Evolutionary conservation across 495 filamentous ascomycete species (phyloP).

Genomic region (Clohesyomyces aquaticus): DNA sequence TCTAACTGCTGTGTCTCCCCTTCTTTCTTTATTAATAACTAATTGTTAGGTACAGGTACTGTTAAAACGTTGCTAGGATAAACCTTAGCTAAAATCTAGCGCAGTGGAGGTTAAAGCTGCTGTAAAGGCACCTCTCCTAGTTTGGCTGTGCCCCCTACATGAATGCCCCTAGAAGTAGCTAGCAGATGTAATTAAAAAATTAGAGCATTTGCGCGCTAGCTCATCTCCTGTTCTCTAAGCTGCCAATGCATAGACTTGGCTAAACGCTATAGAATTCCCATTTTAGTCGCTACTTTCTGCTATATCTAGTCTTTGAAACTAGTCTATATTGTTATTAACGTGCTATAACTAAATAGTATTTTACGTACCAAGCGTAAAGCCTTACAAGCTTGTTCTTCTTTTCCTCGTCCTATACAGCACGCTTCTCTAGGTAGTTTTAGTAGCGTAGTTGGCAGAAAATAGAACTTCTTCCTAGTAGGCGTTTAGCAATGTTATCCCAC

Average conservation of each 20-base stretch:
- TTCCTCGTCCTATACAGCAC: conserved; percentile 94
- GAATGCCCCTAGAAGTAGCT: too few species aligned
- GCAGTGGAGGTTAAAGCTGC: too few species aligned
- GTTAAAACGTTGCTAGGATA: too few species aligned
- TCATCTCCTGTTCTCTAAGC: conserved; percentile 90
- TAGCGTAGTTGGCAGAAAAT: conserved; percentile 95
- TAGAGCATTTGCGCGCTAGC: conserved; percentile 51
- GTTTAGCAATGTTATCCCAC: conserved; percentile 96
- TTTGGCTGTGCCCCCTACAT: too few species aligned
- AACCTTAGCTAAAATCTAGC: too few species aligned
- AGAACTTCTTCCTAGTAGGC: conserved; percentile 83
- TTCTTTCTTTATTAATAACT: too few species aligned
- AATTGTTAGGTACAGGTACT: too few species aligned
- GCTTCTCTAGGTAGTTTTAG: conserved; percentile 92
- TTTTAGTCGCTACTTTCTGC: conserved; percentile 88
- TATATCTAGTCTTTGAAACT: conserved; percentile 99
- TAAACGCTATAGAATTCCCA: conserved; percentile 92
- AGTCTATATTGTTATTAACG: conserved; percentile 20
- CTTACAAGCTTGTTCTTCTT: conserved; percentile 94
- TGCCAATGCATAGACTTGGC: conserved; percentile 99
- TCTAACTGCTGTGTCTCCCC: too few species aligned
- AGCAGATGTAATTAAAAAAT: conserved; percentile 47
- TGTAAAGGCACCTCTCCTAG: too few species aligned
- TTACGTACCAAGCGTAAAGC: conserved; percentile 87
- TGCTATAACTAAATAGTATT: conserved; percentile 6